Percentiles rank a stretch among this genome's conserved stretches.
Evolutionary conservation across 169 alveolate species (phyloP).

Genomic region (Plasmodium sp.): DNA sequence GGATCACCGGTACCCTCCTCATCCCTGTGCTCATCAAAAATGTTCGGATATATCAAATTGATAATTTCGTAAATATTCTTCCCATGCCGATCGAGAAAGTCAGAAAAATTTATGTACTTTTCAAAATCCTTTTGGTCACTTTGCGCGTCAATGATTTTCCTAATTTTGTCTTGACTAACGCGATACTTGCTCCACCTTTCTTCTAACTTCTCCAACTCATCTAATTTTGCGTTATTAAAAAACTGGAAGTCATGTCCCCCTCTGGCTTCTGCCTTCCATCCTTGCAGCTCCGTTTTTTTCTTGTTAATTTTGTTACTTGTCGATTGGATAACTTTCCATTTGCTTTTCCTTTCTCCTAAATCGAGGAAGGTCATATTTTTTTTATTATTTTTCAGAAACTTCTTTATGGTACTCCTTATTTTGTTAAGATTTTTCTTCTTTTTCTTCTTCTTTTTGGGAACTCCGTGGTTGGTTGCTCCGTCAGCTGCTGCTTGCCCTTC

Average conservation of each 20-base stretch:
- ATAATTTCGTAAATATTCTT: slow-evolving; percentile 82
- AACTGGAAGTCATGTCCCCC: slow-evolving; percentile 96
- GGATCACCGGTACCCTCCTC: neutral
- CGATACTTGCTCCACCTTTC: slow-evolving; percentile 48
- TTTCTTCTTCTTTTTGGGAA: neutral
- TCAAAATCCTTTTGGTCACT: slow-evolving; percentile 72
- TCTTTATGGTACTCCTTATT: slow-evolving; percentile 67
- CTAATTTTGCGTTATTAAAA: slow-evolving; percentile 83
- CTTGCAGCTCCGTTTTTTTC: slow-evolving; percentile 80
- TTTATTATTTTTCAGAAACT: slow-evolving; percentile 34
- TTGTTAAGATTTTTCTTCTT: slow-evolving; percentile 27
- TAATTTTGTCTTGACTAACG: slow-evolving; percentile 45
- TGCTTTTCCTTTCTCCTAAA: slow-evolving; percentile 89
- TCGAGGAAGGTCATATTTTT: slow-evolving; percentile 79
- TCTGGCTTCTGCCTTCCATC: slow-evolving; percentile 93
- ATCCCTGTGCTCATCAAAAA: slow-evolving; percentile 11
- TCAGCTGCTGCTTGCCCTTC: neutral
- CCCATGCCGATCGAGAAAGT: slow-evolving; percentile 72
- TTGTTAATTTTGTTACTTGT: slow-evolving; percentile 72
- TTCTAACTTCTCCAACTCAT: slow-evolving; percentile 62
- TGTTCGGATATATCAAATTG: slow-evolving; percentile 78
- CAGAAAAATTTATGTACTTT: slow-evolving; percentile 76
- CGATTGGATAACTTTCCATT: slow-evolving; percentile 84
- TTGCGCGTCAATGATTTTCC: slow-evolving; percentile 73
- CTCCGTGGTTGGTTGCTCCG: neutral